phyloP scores from a whole-genome alignment of 2,329 filamentous ascomycete species.

The Gaeumannomyces sp. region DNA sequence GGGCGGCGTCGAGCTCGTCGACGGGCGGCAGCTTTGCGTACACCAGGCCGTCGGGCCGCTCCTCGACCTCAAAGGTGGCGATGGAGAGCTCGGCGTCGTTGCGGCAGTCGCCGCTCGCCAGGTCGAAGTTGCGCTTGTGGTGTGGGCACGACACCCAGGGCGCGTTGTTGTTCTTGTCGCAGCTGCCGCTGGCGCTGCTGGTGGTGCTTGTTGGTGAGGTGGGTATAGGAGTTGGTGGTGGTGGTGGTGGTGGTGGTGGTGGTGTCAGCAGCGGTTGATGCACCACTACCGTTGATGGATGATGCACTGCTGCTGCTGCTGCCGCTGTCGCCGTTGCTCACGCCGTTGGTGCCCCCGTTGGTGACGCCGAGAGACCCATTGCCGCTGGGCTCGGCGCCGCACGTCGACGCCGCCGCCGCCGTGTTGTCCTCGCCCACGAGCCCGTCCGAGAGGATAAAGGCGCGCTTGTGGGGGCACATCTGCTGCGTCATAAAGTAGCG shows the following conservation, averaged over 20 bases:
- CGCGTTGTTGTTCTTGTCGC: slow-evolving; percentile 13
- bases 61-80: slow-evolving; percentile 74
- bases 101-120: slow-evolving; percentile 64
- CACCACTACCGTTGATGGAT: not conserved
- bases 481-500: slow-evolving; percentile 82
- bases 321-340: slow-evolving; percentile 9
- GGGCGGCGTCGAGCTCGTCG: slow-evolving; percentile 69
- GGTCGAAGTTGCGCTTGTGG: slow-evolving; percentile 85
- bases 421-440: slow-evolving; percentile 61
- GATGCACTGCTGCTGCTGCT: not conserved
- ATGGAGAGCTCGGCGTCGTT: slow-evolving; percentile 73
- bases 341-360: slow-evolving; percentile 2
- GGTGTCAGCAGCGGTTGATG: not conserved
- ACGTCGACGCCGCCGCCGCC: slow-evolving; percentile 8
- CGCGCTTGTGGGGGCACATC: slow-evolving; percentile 90
- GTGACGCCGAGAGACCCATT: not conserved
- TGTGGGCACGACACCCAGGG: slow-evolving; percentile 85
- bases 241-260: not conserved
- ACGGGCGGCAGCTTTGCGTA: slow-evolving; percentile 76
- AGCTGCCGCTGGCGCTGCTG: not conserved
- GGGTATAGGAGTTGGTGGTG: not conserved
- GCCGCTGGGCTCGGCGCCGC: not conserved
- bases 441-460: slow-evolving; percentile 83
- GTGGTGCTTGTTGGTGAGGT: slow-evolving; percentile 8
- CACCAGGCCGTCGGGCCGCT: slow-evolving; percentile 65